phyloP scores from a whole-genome alignment of 441 rosid species.

The Omphalea diandra region DNA sequence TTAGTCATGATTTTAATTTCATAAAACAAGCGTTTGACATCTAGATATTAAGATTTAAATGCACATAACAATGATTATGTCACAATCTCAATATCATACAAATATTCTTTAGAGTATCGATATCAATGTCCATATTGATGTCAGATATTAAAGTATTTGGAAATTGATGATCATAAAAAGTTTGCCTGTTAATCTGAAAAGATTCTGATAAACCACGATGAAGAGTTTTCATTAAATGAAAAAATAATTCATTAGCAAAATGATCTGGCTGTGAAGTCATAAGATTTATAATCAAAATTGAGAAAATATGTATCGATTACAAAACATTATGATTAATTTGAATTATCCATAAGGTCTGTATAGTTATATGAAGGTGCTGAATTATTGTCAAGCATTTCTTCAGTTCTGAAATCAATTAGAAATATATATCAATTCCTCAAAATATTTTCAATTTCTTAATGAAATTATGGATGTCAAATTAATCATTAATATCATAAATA shows the following conservation, averaged over 20 bases:
- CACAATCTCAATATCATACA: background rate
- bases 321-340: no score
- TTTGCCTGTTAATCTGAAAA: background rate
- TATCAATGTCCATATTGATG: background rate
- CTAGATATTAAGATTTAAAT: background rate
- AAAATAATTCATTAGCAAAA: constrained; percentile 1
- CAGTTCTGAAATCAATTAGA: background rate
- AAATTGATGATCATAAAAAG: background rate
- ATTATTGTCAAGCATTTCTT: background rate
- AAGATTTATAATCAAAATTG: background rate
- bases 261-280: background rate
- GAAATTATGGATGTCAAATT: background rate
- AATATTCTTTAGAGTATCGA: background rate
- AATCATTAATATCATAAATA: background rate
- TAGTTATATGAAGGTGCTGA: background rate
- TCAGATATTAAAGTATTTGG: background rate
- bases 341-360: no score
- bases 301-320: no score
- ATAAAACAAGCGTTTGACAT: background rate
- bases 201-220: background rate
- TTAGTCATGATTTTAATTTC: background rate
- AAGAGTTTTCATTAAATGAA: background rate
- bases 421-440: background rate
- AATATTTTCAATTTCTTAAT: background rate
- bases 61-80: background rate